phyloP scores from a whole-genome alignment of 2,329 filamentous ascomycete genomes.

The Aspergillus melleus region DNA sequence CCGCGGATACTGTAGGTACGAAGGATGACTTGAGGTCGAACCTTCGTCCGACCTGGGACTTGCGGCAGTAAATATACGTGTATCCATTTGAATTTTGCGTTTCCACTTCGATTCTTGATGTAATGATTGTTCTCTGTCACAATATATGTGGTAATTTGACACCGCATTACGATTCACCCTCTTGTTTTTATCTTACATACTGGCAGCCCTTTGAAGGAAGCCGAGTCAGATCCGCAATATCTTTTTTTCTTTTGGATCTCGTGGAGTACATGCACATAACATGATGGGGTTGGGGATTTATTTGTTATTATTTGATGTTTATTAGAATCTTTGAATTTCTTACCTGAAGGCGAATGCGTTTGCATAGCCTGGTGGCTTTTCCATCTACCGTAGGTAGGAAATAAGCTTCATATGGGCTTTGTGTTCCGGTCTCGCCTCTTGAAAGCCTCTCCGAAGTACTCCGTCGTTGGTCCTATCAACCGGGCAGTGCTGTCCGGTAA shows the following conservation, averaged over 20 bases:
- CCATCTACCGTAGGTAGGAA: no score
- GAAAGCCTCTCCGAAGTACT: no score
- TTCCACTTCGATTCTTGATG: constrained; percentile 8
- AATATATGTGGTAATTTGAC: constrained; percentile 11
- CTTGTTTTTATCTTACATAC: constrained; percentile 2
- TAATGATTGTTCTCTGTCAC: constrained; percentile 19
- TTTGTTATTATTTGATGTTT: background rate
- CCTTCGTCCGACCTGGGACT: constrained; percentile 58
- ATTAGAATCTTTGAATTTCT: background rate
- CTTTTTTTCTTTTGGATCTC: constrained; percentile 10
- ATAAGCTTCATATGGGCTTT: no score
- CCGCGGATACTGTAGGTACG: constrained; percentile 78
- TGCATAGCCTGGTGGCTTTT: no score
- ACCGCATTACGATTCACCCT: constrained; percentile 22
- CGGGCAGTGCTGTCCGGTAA: no score
- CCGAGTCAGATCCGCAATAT: constrained; percentile 12
- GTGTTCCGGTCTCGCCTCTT: no score
- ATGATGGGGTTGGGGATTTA: background rate
- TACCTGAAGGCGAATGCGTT: background rate
- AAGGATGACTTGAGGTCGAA: constrained; percentile 64
- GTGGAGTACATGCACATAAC: background rate
- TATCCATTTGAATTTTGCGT: constrained; percentile 3
- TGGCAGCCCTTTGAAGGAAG: constrained; percentile 9
- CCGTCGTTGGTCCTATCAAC: no score
- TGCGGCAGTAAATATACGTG: constrained; percentile 34